Evolutionary conservation across 768 basidiomycete genomes (phyloP).

Genomic region (Piloderma croceum): DNA sequence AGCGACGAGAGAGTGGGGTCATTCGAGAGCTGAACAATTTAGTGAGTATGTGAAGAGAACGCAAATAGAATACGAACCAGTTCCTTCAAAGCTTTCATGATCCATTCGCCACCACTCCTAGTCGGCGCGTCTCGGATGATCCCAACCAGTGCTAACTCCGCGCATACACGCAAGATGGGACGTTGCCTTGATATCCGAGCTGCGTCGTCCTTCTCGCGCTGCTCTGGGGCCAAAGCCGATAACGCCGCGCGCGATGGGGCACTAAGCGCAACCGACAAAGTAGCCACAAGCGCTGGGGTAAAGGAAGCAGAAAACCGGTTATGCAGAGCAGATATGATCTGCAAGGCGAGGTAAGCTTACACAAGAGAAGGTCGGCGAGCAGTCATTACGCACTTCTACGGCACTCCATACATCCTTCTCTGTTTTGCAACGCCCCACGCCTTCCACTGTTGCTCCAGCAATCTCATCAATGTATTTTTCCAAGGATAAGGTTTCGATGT

Average conservation of each 20-base stretch:
- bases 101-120: constrained; percentile 77
- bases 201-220: constrained; percentile 89
- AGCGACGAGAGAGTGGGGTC: constrained; percentile 84
- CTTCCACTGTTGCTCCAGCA: constrained; percentile 81
- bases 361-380: constrained; percentile 3
- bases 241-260: constrained; percentile 55
- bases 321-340: constrained; percentile 89
- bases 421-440: constrained; percentile 79
- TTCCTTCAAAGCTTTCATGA: constrained; percentile 83
- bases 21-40: constrained; percentile 63
- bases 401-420: constrained; percentile 91
- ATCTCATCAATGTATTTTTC: constrained; percentile 98
- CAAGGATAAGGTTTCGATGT: constrained; percentile 82
- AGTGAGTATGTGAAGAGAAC: constrained; percentile 9
- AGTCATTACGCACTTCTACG: constrained; percentile 63
- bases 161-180: constrained; percentile 78
- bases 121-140: constrained; percentile 68
- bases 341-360: constrained; percentile 3
- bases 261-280: constrained; percentile 52
- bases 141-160: constrained; percentile 86
- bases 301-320: constrained; percentile 79
- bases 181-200: constrained; percentile 76
- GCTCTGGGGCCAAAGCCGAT: constrained; percentile 59
- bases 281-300: constrained; percentile 61
- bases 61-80: constrained; percentile 48